phyloP scores from a whole-genome alignment of 129 eudicot species.

The Calendula officinalis region DNA sequence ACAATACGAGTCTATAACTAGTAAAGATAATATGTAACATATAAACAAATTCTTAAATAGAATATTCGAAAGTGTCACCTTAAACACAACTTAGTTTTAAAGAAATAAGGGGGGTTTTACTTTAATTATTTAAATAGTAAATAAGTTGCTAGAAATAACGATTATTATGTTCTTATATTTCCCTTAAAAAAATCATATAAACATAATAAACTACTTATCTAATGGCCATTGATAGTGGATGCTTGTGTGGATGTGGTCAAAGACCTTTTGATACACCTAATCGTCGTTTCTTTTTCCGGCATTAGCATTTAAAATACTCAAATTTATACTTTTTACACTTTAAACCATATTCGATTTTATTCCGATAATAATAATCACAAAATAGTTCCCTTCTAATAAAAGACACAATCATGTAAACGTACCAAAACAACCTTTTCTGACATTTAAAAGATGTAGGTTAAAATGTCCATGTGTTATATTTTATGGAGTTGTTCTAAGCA shows the following conservation, averaged over 20 bases:
- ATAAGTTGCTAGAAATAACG: constrained; percentile 1
- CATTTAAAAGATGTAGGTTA: background rate
- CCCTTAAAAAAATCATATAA: background rate
- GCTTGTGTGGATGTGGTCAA: constrained; percentile 25
- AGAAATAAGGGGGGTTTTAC: too few species aligned
- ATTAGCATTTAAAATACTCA: constrained; percentile 28
- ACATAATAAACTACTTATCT: constrained; percentile 7
- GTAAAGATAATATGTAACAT: too few species aligned
- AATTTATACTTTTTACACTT: constrained; percentile 1
- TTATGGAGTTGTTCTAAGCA: too few species aligned
- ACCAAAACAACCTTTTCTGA: background rate
- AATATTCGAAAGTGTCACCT: too few species aligned
- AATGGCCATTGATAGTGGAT: constrained; percentile 31
- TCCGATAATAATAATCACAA: constrained; percentile 7
- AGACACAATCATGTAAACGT: constrained; percentile 24
- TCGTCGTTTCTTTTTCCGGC: constrained; percentile 32
- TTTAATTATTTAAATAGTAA: background rate
- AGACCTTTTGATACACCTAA: constrained; percentile 22
- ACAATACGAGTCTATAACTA: too few species aligned
- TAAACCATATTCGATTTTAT: background rate
- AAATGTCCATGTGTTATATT: background rate
- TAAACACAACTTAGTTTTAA: too few species aligned
- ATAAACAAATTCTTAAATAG: too few species aligned
- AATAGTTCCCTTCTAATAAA: background rate
- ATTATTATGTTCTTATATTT: background rate